Percentiles rank a stretch among this genome's conserved stretches.
Evolutionary conservation across 2,329 filamentous ascomycete species (phyloP).

Genomic region (Nemania sp.): DNA sequence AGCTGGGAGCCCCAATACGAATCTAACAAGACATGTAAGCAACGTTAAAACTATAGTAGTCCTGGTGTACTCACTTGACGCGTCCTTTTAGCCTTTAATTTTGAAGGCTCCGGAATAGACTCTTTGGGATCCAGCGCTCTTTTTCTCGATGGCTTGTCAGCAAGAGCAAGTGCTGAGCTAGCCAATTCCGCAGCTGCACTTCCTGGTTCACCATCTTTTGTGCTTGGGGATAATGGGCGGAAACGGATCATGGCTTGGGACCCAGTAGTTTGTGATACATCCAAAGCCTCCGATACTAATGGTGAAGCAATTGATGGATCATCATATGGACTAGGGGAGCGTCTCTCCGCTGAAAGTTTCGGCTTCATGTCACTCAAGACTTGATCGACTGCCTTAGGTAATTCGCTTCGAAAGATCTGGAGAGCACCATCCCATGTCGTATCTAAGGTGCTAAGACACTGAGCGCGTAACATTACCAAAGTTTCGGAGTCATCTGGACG

Average conservation of each 20-base stretch:
- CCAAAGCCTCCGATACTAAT: background rate
- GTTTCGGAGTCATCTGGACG: conserved; percentile 7
- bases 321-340: background rate
- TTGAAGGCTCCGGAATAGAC: conserved; percentile 18
- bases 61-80: conserved; percentile 7
- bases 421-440: conserved; percentile 14
- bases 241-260: background rate
- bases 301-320: background rate
- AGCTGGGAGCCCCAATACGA: too few species aligned
- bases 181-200: background rate
- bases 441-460: conserved; percentile 4
- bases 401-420: conserved; percentile 15
- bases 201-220: background rate
- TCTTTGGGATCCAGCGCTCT: background rate
- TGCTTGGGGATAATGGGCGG: background rate
- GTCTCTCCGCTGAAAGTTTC: conserved; percentile 12
- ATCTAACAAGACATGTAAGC: background rate
- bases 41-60: background rate
- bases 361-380: conserved; percentile 19
- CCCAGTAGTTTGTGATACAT: background rate
- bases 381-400: conserved; percentile 26
- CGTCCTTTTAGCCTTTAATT: conserved; percentile 26
- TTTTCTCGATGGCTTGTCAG: conserved; percentile 10
- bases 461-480: conserved; percentile 1
- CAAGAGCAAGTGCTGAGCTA: too few species aligned